A percentile compares a stretch with the other conserved stretches of the same genome.
Evolutionary conservation across 352 stramenopile genomes (phyloP).

Genomic region (Thalassiosira livingstoniorum): DNA sequence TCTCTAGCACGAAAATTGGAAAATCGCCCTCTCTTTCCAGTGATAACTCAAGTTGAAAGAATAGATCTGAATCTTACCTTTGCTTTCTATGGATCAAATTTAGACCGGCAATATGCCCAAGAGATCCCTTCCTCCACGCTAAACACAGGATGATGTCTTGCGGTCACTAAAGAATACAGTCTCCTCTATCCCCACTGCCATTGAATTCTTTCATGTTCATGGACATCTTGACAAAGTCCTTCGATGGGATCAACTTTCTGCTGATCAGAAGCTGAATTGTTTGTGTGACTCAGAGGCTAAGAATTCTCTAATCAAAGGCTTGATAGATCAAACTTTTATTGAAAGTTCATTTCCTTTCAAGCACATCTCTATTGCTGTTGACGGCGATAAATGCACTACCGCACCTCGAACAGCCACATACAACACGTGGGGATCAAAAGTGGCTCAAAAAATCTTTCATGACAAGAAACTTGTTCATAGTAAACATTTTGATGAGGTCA

Average conservation of each 20-base stretch:
- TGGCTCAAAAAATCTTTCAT: constrained; percentile 1
- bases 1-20: no score
- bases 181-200: background rate
- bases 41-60: no score
- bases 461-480: background rate
- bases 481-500: constrained; percentile 5
- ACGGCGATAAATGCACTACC: background rate
- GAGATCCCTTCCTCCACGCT: background rate
- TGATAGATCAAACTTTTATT: background rate
- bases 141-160: constrained; percentile 9
- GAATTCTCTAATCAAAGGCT: background rate
- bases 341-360: background rate
- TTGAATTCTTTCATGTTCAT: background rate
- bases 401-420: background rate
- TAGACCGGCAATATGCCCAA: constrained; percentile 2
- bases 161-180: background rate
- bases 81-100: no score
- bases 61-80: no score
- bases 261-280: background rate
- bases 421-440: background rate
- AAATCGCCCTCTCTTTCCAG: no score
- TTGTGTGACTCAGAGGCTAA: background rate
- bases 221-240: background rate
- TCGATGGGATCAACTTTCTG: background rate
- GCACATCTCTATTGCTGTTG: background rate